Percentiles rank a stretch among this genome's conserved stretches.
phyloP scores from a whole-genome alignment of 345 rosid genomes.

The Turnera subulata region DNA sequence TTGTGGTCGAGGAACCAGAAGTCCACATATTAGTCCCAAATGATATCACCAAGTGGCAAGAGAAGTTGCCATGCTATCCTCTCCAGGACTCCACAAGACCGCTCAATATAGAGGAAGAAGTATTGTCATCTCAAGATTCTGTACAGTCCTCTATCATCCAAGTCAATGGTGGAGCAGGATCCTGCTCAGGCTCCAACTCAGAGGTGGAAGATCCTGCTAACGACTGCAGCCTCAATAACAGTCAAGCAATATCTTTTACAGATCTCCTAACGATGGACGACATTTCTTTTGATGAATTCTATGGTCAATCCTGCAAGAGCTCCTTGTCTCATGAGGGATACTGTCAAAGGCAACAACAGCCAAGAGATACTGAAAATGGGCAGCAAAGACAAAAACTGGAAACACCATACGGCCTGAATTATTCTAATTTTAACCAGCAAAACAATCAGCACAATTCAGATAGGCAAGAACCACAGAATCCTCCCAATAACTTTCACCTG shows the following conservation, averaged over 20 bases:
- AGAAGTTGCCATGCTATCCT: constrained; percentile 26
- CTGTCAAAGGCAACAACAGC: too few species aligned
- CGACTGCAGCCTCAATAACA: constrained; percentile 33
- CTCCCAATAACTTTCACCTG: constrained; percentile 28
- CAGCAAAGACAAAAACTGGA: constrained; percentile 27
- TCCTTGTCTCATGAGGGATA: constrained; percentile 27
- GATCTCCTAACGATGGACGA: constrained; percentile 29
- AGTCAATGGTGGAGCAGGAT: constrained; percentile 42
- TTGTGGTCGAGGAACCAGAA: constrained; percentile 60
- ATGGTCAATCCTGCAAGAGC: constrained; percentile 26
- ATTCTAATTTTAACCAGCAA: constrained; percentile 31
- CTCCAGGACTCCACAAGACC: constrained; percentile 29
- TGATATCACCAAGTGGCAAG: constrained; percentile 39
- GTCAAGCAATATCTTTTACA: constrained; percentile 25
- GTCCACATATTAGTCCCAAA: constrained; percentile 31
- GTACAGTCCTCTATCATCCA: constrained; percentile 43
- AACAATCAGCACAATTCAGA: constrained; percentile 23
- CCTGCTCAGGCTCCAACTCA: constrained; percentile 57
- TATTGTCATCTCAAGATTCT: constrained; percentile 72
- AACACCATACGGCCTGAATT: constrained; percentile 20
- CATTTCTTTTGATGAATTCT: constrained; percentile 37
- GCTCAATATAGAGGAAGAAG: constrained; percentile 57
- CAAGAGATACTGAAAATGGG: constrained; percentile 17
- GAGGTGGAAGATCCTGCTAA: constrained; percentile 51
- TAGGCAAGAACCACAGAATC: constrained; percentile 17